Evolutionary conservation across 2,329 filamentous ascomycete genomes (phyloP), one percentile per base, ranked within the genome.

Genomic region (Colletotrichum lindemuthianum): DNA sequence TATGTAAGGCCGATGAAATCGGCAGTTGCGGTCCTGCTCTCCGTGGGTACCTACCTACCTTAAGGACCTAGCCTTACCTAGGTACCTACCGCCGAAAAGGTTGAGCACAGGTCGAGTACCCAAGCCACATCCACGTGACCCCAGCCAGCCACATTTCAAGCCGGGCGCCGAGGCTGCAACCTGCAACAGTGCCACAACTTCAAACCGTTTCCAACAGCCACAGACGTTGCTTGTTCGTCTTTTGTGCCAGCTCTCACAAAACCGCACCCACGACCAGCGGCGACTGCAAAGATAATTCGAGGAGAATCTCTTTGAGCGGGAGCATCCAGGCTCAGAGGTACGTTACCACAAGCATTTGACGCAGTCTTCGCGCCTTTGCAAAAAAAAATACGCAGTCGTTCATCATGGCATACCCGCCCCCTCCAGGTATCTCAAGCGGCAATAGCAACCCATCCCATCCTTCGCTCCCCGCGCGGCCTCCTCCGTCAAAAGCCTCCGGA

Each of bases 321-420:
- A 72, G 73, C 52, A 72, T 15, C 58, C 52, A 68, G 74, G 79
- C 81, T 83, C 80, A 82, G 72, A 84, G 83, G 83, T 85, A 85
- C 82, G 83, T 79, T 61, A 67, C 65, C 60, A 68, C 65, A 74
- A 66, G 70, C 59, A 60, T 68, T 69, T 43, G 47, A 53, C 52
- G 47, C 59, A 52, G 45, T 49, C 40, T 34, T 15, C 59, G 51
- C 48, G 52, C 48, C 63, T 57, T 55, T 24, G 56, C 41, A 59
- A 52, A 51, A 44, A 34, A 45, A 63, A 64, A 67, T 55, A 52
- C 67, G 40, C 67, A 68, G 67, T 72, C 84, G 80, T 88, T 88
- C 86, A 89, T 88, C 86, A 95, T 95, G 92, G 90, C 91, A 80
- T 92, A 92, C 86, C 90, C 91, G 80, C 90, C 90, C 76, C 90